These are phyloP conservation scores for Limtongia smithiae DNA, from an alignment of 805 yeast genomes.

Conservation along the genomic window DNA sequence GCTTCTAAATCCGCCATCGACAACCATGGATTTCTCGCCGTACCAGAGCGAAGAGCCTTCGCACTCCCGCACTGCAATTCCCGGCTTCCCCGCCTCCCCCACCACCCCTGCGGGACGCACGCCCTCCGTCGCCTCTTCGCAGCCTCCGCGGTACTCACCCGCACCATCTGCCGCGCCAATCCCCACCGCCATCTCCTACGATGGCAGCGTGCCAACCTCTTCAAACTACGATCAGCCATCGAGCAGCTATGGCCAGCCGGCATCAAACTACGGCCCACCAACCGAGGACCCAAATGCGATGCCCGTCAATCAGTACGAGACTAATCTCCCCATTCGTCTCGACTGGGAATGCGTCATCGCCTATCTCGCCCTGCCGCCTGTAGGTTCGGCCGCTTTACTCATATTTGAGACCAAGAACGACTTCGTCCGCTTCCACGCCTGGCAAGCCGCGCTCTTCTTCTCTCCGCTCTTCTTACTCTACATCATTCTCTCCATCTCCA, in stretches of 20 bases:
- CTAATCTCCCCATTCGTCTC: conserved; percentile 23
- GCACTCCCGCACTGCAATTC: conserved; percentile 8
- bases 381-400: conserved; percentile 24
- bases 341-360: conserved; percentile 27
- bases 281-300: conserved; percentile 14
- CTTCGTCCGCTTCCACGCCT: conserved; percentile 26
- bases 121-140: conserved; percentile 6
- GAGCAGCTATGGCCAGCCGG: conserved; percentile 6
- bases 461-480: conserved; percentile 26
- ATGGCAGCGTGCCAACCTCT: background rate
- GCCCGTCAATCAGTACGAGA: conserved; percentile 28
- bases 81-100: conserved; percentile 13
- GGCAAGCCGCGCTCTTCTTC: conserved; percentile 29
- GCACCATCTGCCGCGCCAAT: conserved; percentile 8
- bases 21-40: conserved; percentile 28
- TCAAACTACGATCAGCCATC: conserved; percentile 3
- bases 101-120: background rate
- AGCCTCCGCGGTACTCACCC: conserved; percentile 20
- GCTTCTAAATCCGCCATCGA: background rate
- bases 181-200: conserved; percentile 9
- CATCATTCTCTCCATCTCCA: conserved; percentile 27
- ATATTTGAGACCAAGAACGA: conserved; percentile 29
- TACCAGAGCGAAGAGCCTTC: conserved; percentile 30
- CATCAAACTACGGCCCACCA: conserved; percentile 13
- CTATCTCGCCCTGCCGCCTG: conserved; percentile 26